These are phyloP conservation scores for Venturia pyrina DNA, from an alignment of 2,329 filamentous ascomycete species.

Conservation along the genomic window DNA sequence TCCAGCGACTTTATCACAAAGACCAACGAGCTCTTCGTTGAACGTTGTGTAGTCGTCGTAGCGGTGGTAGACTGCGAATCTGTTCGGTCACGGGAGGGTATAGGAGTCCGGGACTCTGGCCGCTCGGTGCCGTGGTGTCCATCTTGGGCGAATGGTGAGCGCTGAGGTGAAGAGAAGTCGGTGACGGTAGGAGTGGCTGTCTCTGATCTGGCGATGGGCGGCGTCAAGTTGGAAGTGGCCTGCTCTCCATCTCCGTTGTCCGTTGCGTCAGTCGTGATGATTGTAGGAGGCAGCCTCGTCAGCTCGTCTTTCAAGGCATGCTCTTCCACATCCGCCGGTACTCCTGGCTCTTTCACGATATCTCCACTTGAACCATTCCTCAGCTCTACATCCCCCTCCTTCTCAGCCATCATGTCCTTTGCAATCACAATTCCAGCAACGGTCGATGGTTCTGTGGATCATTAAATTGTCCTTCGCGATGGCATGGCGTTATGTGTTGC, in stretches of 20 bases:
- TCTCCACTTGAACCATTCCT: background rate
- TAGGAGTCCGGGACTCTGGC: constrained; percentile 14
- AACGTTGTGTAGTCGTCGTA: constrained; percentile 40
- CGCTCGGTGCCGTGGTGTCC: background rate
- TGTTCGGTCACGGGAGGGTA: constrained; percentile 37
- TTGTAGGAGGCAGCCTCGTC: background rate
- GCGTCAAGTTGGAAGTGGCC: background rate
- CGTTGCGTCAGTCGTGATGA: background rate
- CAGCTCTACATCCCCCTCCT: background rate
- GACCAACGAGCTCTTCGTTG: constrained; percentile 83
- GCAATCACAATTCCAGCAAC: background rate
- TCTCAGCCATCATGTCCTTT: background rate
- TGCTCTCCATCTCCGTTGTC: background rate
- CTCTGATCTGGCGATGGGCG: background rate
- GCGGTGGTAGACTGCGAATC: constrained; percentile 51
- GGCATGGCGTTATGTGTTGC: background rate
- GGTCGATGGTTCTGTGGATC: background rate
- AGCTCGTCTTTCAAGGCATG: background rate
- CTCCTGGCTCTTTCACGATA: background rate
- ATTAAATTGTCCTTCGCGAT: background rate
- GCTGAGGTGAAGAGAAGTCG: constrained; percentile 11
- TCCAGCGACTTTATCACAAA: constrained; percentile 93
- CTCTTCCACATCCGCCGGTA: background rate
- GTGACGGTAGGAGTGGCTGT: constrained; percentile 6
- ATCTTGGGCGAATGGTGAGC: constrained; percentile 7